Evolutionary conservation across 495 filamentous ascomycete genomes (phyloP).

Genomic region (Neurospora terricola): DNA sequence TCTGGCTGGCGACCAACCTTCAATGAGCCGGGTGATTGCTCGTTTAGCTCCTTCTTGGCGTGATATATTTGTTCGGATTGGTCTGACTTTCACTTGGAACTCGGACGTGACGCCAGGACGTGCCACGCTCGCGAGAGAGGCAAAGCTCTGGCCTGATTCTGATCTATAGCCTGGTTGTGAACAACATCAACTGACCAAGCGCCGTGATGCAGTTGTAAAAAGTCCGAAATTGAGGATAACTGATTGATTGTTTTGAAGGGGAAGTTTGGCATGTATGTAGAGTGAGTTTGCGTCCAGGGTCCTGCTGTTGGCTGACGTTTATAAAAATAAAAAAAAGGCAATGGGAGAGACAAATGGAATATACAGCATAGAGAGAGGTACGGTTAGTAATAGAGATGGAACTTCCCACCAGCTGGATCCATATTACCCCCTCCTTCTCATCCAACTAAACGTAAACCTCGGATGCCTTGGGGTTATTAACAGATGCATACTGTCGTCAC

Average conservation of each 20-base stretch:
- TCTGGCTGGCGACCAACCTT: background rate
- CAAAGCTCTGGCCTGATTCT: background rate
- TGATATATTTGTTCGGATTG: background rate
- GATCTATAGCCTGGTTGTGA: background rate
- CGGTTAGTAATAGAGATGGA: background rate
- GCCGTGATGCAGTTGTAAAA: background rate
- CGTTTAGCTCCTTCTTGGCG: background rate
- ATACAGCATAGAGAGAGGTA: background rate
- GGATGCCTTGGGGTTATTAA: background rate
- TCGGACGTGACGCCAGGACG: background rate
- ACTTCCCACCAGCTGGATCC: background rate
- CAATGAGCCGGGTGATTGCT: background rate
- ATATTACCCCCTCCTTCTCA: background rate
- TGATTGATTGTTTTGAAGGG: background rate
- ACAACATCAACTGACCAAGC: background rate
- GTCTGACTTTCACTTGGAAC: background rate
- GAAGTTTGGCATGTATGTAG: too few relatives aligned
- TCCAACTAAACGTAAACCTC: background rate
- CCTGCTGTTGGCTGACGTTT: background rate
- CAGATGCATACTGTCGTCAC: slow-evolving; percentile 10
- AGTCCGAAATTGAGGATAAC: background rate
- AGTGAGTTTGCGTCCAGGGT: background rate
- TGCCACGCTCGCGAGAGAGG: background rate
- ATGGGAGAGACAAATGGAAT: background rate
- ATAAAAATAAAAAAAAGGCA: too few relatives aligned